A percentile compares a stretch with the other conserved stretches of the same genome.
These are phyloP conservation scores for Chalaropsis thielavioides DNA, from an alignment of 2,329 filamentous ascomycete genomes.

Conservation along the genomic window DNA sequence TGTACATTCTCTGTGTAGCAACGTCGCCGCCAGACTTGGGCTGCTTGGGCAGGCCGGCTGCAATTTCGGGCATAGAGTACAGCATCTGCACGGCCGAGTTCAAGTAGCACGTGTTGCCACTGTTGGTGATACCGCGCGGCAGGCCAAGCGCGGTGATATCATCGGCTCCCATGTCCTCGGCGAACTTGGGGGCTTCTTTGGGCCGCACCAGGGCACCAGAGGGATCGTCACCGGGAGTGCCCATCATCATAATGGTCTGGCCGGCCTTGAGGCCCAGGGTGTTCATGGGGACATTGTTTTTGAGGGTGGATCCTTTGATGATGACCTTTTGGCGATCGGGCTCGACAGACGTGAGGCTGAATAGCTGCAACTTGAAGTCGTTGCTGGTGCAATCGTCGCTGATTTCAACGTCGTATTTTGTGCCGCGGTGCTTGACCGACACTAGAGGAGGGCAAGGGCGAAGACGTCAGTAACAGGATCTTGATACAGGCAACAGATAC, in stretches of 20 bases:
- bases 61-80: constrained; percentile 77
- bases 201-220: constrained; percentile 51
- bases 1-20: constrained; percentile 11
- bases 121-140: constrained; percentile 76
- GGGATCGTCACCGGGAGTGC: constrained; percentile 55
- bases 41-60: constrained; percentile 51
- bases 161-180: constrained; percentile 96
- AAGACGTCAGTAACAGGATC: background rate
- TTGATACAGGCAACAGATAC: background rate
- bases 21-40: constrained; percentile 43
- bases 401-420: constrained; percentile 86
- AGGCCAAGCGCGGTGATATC: constrained; percentile 69
- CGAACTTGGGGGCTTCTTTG: constrained; percentile 68
- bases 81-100: constrained; percentile 94
- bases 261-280: constrained; percentile 74
- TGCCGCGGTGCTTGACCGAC: constrained; percentile 86
- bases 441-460: constrained; percentile 37
- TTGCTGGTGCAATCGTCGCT: constrained; percentile 74
- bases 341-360: constrained; percentile 87
- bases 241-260: constrained; percentile 92
- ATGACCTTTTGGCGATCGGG: constrained; percentile 93
- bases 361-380: constrained; percentile 90
- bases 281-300: constrained; percentile 80
- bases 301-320: constrained; percentile 85
- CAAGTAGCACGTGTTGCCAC: constrained; percentile 96